phyloP scores from a whole-genome alignment of 2,329 filamentous ascomycete species.

The Sarocladium strictum region DNA sequence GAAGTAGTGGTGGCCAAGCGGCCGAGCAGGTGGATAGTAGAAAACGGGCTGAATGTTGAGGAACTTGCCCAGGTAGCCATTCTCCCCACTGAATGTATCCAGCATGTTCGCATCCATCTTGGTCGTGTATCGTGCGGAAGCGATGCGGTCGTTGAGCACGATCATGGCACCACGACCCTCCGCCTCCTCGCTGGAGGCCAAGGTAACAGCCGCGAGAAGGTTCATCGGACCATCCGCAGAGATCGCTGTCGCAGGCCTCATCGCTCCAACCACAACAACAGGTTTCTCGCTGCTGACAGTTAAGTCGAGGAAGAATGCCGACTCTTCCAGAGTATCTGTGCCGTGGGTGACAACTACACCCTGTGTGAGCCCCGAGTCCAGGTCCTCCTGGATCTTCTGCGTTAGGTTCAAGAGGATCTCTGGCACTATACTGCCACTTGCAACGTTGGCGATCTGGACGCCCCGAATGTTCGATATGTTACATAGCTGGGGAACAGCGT shows the following conservation, averaged over 20 bases:
- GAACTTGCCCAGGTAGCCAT: conserved; percentile 51
- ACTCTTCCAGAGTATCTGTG: conserved; percentile 60
- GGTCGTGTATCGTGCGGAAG: conserved; percentile 48
- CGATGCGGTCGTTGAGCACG: conserved; percentile 57
- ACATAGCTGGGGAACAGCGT: conserved; percentile 47
- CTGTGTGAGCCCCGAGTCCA: conserved; percentile 34
- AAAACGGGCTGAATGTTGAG: conserved; percentile 53
- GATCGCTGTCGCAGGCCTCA: conserved; percentile 57
- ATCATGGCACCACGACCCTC: conserved; percentile 50
- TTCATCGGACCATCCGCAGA: conserved; percentile 59
- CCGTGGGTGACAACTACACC: conserved; percentile 58
- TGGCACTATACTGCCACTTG: conserved; percentile 41
- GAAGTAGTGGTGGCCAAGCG: conserved; percentile 40
- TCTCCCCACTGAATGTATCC: conserved; percentile 56
- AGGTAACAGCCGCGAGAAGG: conserved; percentile 51
- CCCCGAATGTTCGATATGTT: conserved; percentile 50
- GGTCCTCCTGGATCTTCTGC: conserved; percentile 40
- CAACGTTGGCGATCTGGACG: conserved; percentile 46
- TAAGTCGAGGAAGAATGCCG: conserved; percentile 56
- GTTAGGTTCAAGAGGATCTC: conserved; percentile 42
- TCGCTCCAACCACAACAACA: conserved; percentile 55
- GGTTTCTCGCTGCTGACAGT: conserved; percentile 53
- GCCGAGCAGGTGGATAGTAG: conserved; percentile 47
- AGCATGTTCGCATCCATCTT: conserved; percentile 59
- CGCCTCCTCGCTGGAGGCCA: conserved; percentile 42